phyloP scores from a whole-genome alignment of 2,329 filamentous ascomycete species.

The Pseudohalonectria lignicola region DNA sequence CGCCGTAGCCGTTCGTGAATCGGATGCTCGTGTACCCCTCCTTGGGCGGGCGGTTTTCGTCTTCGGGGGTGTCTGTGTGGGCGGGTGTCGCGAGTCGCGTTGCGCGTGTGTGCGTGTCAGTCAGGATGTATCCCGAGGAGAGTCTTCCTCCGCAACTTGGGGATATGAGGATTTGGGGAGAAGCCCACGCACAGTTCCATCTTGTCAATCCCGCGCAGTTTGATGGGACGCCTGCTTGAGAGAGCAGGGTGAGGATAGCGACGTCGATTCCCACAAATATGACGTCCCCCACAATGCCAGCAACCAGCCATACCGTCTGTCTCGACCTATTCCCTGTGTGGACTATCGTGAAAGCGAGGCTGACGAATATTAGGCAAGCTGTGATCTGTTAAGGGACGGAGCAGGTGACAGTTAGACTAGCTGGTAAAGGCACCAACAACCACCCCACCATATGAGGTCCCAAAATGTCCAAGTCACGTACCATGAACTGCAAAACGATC shows the following conservation, averaged over 20 bases:
- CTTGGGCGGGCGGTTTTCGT: constrained; percentile 5
- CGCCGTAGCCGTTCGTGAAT: constrained; percentile 16
- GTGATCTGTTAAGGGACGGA: constrained; percentile 6
- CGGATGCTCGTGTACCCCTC: constrained; percentile 15
- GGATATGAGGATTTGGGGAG: too few relatives aligned
- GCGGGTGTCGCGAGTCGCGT: neutral
- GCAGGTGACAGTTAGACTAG: neutral
- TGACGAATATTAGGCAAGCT: constrained; percentile 13
- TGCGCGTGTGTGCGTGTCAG: too few relatives aligned
- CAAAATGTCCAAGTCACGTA: too few relatives aligned
- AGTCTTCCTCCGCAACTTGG: too few relatives aligned
- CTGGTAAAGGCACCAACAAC: too few relatives aligned
- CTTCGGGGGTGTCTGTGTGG: constrained; percentile 1
- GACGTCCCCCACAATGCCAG: constrained; percentile 18
- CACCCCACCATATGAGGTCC: too few relatives aligned
- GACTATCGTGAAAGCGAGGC: constrained; percentile 18
- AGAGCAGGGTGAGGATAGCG: constrained; percentile 20
- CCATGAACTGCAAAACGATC: constrained; percentile 21
- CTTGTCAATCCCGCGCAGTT: constrained; percentile 21
- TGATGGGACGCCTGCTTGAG: constrained; percentile 19
- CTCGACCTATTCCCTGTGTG: constrained; percentile 16
- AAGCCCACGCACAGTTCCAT: constrained; percentile 8
- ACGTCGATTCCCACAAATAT: constrained; percentile 17
- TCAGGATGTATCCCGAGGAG: too few relatives aligned
- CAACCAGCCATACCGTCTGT: constrained; percentile 13